Percentiles rank a stretch among this genome's conserved stretches.
phyloP scores from a whole-genome alignment of 257 asterid species.

The Solanum tarijense region DNA sequence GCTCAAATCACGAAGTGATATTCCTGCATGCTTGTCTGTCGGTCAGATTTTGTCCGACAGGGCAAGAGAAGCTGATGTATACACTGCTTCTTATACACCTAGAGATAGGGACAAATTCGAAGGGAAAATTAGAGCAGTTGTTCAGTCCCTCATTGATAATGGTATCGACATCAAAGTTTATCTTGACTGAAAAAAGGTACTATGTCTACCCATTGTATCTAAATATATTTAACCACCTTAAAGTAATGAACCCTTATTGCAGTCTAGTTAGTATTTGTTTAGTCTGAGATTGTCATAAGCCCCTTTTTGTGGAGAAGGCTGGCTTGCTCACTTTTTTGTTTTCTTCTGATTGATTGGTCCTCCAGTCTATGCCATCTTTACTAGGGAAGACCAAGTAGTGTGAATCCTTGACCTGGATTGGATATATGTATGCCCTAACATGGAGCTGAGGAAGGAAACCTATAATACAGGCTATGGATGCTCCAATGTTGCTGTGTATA shows the following conservation, averaged over 20 bases:
- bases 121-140: conserved; percentile 93
- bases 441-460: background rate
- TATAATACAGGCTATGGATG: background rate
- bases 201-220: background rate
- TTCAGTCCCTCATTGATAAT: conserved; percentile 86
- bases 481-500: background rate
- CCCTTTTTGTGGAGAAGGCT: background rate
- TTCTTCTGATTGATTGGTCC: background rate
- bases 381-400: background rate
- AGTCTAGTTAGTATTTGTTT: background rate
- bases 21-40: conserved; percentile 78
- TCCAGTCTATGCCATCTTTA: background rate
- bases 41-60: conserved; percentile 76
- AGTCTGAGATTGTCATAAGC: background rate
- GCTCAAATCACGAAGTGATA: conserved; percentile 71
- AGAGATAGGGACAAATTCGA: conserved; percentile 89
- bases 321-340: background rate
- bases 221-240: background rate
- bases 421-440: background rate
- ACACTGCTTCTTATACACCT: conserved; percentile 78
- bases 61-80: conserved; percentile 92
- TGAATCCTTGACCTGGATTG: background rate
- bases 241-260: background rate
- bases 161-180: conserved; percentile 85
- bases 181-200: conserved; percentile 43